A percentile compares a stretch with the other conserved stretches of the same genome.
Conservation (phyloP, 192 early-diverging fungal genomes). For the Umbelopsis sp. region DNA sequence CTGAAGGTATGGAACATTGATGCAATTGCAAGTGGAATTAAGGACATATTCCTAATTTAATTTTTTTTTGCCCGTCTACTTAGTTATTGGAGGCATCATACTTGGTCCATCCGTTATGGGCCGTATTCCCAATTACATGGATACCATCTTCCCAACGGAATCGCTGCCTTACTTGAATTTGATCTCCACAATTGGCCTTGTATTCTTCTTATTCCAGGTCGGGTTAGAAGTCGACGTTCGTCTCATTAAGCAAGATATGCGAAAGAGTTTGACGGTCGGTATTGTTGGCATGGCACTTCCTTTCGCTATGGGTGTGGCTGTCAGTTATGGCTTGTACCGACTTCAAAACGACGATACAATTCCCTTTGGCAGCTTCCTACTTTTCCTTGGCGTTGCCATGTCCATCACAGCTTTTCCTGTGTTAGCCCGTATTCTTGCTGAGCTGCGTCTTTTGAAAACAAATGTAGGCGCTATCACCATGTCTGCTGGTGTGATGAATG, state of each 20-base stretch:
- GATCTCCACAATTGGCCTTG: slow-evolving; percentile 85
- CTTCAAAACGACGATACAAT: slow-evolving; percentile 46
- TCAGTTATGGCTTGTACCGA: slow-evolving; percentile 72
- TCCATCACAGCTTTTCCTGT: slow-evolving; percentile 96
- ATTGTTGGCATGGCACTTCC: slow-evolving; percentile 82
- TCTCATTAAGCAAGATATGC: slow-evolving; percentile 56
- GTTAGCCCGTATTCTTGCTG: slow-evolving; percentile 90
- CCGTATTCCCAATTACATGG: slow-evolving; percentile 65
- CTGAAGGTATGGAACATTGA: slow-evolving; percentile 55
- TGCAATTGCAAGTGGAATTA: no score
- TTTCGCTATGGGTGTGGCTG: slow-evolving; percentile 76
- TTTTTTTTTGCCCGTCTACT: no score
- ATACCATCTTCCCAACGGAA: slow-evolving; percentile 69
- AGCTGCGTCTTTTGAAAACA: slow-evolving; percentile 81
- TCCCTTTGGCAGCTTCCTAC: slow-evolving; percentile 72
- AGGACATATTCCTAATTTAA: no score
- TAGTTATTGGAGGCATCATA: slow-evolving; percentile 84
- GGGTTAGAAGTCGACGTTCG: slow-evolving; percentile 82
- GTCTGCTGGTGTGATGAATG: slow-evolving; percentile 85
- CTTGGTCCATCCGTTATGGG: slow-evolving; percentile 88
- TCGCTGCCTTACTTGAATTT: slow-evolving; percentile 76
- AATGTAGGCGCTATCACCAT: slow-evolving; percentile 84
- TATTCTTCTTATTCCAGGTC: slow-evolving; percentile 89
- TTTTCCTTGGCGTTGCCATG: slow-evolving; percentile 92
- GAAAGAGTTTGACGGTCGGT: slow-evolving; percentile 65